Base-by-base conservation (phyloP, 805 yeast species). In the Metschnikowia shivogae region DNA sequence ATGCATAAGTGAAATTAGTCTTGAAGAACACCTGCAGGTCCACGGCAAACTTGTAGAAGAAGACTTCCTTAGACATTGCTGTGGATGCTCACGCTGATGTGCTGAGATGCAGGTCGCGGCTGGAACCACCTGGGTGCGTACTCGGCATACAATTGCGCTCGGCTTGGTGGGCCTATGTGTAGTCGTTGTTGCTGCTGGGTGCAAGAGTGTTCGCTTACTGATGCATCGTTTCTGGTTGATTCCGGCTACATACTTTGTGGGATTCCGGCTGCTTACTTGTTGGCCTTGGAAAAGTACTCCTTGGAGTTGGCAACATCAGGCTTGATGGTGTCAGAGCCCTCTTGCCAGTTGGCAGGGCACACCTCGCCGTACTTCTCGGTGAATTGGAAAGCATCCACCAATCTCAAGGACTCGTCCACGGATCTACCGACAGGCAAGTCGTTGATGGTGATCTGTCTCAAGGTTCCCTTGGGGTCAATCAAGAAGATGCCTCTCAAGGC, bases 351-450 rank as follows among this genome's bases (percentile, higher is more conserved):
- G 69, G 98, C 97, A 64, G 99, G 99, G 78, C 97, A 90, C 58
- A 92, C 99, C 78, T 95, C 97, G 77, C 99, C 99, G 83, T 93
- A 78, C 79, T 88, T 86, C 73, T 90, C 98, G 63, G 96, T 87
- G 90, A 95, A 93, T 79, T 92, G 96, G 96, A 93, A 93, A 60
- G 97, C 99, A 70, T 93, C 98, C 54, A 93, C 81, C 67, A 93
- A 82, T 84, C 99, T 90, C 67, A 89, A 79, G 57, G 97, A 86
- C 82, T 93, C 99, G 57, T 90, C 97, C 59, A 93, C 99, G 65
- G 87, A 86, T 81, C 99, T 89, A 72, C 99, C 99, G 59, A 93
- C 99, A 71, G 99, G 97, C 71, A 92, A 85, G 74, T 93, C 98
- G 81, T 93, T 93, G 80, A 93, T 79, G 75, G 98, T 92, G 76